Evolutionary conservation across 2,329 filamentous ascomycete genomes (phyloP).

Genomic region (Monilinia polystroma): DNA sequence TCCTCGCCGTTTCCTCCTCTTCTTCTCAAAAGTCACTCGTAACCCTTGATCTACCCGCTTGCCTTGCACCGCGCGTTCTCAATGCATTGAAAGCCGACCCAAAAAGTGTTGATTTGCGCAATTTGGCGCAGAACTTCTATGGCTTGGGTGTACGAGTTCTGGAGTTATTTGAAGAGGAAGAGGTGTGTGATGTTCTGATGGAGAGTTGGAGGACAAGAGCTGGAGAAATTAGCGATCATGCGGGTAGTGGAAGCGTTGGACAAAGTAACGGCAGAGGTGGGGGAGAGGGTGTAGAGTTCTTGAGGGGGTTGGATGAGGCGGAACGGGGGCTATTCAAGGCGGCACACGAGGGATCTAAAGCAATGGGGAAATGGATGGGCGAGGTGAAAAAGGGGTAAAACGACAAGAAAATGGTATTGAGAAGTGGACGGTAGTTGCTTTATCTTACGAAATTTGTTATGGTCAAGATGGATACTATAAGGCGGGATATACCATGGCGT

Average conservation of each 20-base stretch:
- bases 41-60: conserved; percentile 76
- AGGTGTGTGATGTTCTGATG: conserved; percentile 68
- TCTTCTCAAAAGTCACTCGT: conserved; percentile 57
- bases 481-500: neutral
- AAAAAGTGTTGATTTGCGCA: conserved; percentile 77
- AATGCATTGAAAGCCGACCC: conserved; percentile 91
- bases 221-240: conserved; percentile 81
- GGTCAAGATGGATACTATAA: neutral
- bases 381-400: conserved; percentile 38
- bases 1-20: conserved; percentile 72
- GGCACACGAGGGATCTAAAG: conserved; percentile 71
- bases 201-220: conserved; percentile 81
- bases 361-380: conserved; percentile 66
- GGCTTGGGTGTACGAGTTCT: conserved; percentile 80
- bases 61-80: conserved; percentile 67
- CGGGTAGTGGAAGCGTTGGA: conserved; percentile 76
- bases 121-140: conserved; percentile 86
- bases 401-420: neutral
- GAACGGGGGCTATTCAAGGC: conserved; percentile 75
- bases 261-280: conserved; percentile 68
- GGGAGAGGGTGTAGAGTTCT: conserved; percentile 74
- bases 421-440: neutral
- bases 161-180: conserved; percentile 88
- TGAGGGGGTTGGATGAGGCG: conserved; percentile 84
- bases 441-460: neutral